Evolutionary conservation across 2,329 filamentous ascomycete genomes (phyloP).

Genomic region (Beauveria caledonica): DNA sequence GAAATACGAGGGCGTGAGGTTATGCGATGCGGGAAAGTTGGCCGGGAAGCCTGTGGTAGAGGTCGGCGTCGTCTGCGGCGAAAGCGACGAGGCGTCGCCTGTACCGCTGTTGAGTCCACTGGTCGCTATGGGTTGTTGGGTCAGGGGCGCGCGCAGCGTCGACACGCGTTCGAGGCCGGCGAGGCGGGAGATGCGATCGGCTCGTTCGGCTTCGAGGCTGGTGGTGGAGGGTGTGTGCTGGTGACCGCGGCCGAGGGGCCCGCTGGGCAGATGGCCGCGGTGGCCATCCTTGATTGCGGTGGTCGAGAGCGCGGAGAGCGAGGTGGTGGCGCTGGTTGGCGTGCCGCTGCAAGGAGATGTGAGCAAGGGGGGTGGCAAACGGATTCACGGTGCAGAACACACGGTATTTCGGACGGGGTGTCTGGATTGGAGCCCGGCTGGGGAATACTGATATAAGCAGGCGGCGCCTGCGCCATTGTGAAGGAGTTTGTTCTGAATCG

Average conservation of each 20-base stretch:
- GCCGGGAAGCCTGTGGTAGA: conserved; percentile 37
- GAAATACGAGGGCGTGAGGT: conserved; percentile 64
- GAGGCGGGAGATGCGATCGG: conserved; percentile 89
- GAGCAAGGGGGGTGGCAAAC: conserved; percentile 8
- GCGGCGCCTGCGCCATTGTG: conserved; percentile 36
- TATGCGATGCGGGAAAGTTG: conserved; percentile 29
- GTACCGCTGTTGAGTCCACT: conserved; percentile 20
- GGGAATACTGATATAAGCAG: conserved; percentile 75
- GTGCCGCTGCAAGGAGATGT: conserved; percentile 58
- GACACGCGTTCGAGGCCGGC: conserved; percentile 85
- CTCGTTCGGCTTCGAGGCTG: conserved; percentile 83
- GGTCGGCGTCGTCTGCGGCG: conserved; percentile 43
- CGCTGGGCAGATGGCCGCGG: conserved; percentile 60
- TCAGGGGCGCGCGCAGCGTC: conserved; percentile 53
- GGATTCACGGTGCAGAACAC: conserved; percentile 30
- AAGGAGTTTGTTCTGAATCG: conserved; percentile 7
- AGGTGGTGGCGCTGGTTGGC: conserved; percentile 85
- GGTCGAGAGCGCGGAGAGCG: conserved; percentile 83
- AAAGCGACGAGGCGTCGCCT: conserved; percentile 30
- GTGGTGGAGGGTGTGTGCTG: conserved; percentile 53
- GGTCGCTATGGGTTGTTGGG: conserved; percentile 12
- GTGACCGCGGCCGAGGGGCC: conserved; percentile 45
- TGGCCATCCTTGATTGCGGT: conserved; percentile 96
- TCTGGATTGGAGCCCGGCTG: conserved; percentile 74
- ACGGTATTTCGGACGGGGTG: conserved; percentile 87